These are phyloP conservation scores for Alternaria gansuensis DNA, from an alignment of 2,329 filamentous ascomycete genomes.

Conservation along the genomic window DNA sequence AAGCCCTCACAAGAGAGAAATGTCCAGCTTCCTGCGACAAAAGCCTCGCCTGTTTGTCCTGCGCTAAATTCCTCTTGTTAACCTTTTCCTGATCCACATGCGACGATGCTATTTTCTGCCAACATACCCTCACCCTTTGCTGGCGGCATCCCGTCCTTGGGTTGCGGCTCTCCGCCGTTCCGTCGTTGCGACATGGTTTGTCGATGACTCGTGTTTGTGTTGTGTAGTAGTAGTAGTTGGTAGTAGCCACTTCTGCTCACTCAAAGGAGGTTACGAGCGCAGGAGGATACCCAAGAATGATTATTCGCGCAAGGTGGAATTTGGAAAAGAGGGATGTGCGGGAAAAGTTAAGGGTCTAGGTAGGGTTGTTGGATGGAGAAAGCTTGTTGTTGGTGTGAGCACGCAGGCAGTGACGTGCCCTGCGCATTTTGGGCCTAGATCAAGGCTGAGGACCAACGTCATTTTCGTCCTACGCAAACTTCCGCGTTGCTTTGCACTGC, in stretches of 20 bases:
- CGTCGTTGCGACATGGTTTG: slow-evolving; percentile 19
- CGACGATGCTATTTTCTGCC: neutral
- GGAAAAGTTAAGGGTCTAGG: slow-evolving; percentile 5
- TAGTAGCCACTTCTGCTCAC: neutral
- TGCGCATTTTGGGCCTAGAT: neutral
- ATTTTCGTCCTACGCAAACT: slow-evolving; percentile 9
- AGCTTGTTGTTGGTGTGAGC: slow-evolving; percentile 9
- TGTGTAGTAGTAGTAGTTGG: slow-evolving; percentile 40
- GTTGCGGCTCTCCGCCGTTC: slow-evolving; percentile 21
- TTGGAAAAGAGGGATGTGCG: neutral
- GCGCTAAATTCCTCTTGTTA: slow-evolving; percentile 55
- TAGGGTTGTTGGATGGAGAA: slow-evolving; percentile 7
- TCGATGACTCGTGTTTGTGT: slow-evolving; percentile 1
- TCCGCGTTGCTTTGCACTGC: slow-evolving; percentile 5
- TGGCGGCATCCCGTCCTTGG: slow-evolving; percentile 53
- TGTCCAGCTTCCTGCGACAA: slow-evolving; percentile 75
- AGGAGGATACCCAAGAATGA: neutral
- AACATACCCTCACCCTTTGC: slow-evolving; percentile 57
- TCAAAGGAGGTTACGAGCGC: neutral
- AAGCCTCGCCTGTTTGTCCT: slow-evolving; percentile 79
- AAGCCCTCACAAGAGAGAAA: slow-evolving; percentile 67
- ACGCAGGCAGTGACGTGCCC: slow-evolving; percentile 7
- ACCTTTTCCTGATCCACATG: neutral
- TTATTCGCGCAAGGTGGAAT: neutral
- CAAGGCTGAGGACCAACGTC: slow-evolving; percentile 6